Evolutionary conservation across 495 filamentous ascomycete genomes (phyloP).

Genomic region (Podospora comata): DNA sequence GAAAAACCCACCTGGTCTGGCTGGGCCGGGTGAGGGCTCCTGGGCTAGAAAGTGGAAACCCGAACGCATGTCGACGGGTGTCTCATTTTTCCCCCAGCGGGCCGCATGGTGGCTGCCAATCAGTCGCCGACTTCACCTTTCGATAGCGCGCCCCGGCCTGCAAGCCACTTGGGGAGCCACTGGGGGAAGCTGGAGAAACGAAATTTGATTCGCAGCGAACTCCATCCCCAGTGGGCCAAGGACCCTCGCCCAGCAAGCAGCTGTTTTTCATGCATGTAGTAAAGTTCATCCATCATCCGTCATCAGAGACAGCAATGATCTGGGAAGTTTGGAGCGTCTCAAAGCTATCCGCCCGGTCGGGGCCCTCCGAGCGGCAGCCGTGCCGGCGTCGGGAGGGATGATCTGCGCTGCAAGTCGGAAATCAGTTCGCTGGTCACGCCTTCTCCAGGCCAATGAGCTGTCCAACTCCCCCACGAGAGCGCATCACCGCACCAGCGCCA

Average conservation of each 20-base stretch:
- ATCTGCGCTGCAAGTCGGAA: constrained; percentile 3
- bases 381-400: background rate
- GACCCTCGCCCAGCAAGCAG: background rate
- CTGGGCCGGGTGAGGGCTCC: background rate
- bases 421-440: background rate
- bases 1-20: background rate
- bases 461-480: background rate
- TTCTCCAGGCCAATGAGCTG: background rate
- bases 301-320: too few species aligned
- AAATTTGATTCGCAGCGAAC: background rate
- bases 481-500: background rate
- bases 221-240: background rate
- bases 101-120: constrained; percentile 8
- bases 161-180: constrained; percentile 4
- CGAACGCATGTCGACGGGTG: constrained; percentile 16
- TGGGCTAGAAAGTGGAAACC: background rate
- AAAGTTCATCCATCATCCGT: too few species aligned
- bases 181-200: background rate
- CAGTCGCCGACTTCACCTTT: constrained; percentile 9
- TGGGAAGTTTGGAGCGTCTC: too few species aligned
- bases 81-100: constrained; percentile 13
- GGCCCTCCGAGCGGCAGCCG: too few species aligned
- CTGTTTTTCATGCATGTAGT: background rate
- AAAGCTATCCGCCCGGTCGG: background rate
- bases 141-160: constrained; percentile 2